A percentile compares a stretch with the other conserved stretches of the same genome.
Evolutionary conservation across 2,329 filamentous ascomycete genomes (phyloP).

Genomic region (Delphinella strobiligena): DNA sequence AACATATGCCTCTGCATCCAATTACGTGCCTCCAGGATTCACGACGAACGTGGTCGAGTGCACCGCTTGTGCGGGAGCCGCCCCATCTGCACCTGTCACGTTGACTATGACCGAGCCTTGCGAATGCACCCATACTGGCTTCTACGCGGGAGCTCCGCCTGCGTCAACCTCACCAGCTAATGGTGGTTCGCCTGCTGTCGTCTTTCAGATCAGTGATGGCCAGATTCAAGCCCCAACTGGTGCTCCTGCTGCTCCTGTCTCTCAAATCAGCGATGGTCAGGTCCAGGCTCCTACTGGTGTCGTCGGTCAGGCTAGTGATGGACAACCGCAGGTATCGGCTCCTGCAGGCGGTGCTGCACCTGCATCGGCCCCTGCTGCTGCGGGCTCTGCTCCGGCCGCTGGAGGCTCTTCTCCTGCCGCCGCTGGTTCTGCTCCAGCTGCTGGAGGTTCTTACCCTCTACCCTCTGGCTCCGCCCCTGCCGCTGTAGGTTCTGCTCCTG

Average conservation of each 20-base stretch:
- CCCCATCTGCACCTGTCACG: slow-evolving; percentile 10
- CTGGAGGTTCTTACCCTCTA: too few species aligned
- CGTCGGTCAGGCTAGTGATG: slow-evolving; percentile 18
- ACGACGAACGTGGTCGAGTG: slow-evolving; percentile 22
- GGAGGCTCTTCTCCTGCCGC: too few species aligned
- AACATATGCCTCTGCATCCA: slow-evolving; percentile 20
- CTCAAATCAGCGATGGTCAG: slow-evolving; percentile 9
- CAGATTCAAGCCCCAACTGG: slow-evolving; percentile 11
- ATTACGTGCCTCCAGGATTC: slow-evolving; percentile 23
- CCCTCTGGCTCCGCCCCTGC: neutral
- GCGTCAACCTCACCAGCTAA: slow-evolving; percentile 11
- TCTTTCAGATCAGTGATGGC: slow-evolving; percentile 12
- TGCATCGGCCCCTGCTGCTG: too few species aligned
- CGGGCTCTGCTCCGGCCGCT: too few species aligned
- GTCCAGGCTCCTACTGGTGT: slow-evolving; percentile 3
- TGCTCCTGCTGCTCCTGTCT: slow-evolving; percentile 4
- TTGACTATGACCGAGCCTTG: slow-evolving; percentile 26
- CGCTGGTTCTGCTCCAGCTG: too few species aligned
- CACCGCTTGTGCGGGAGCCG: slow-evolving; percentile 15
- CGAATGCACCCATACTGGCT: slow-evolving; percentile 19
- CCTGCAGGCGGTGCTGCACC: neutral
- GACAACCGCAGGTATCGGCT: slow-evolving; percentile 17
- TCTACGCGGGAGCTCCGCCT: slow-evolving; percentile 9
- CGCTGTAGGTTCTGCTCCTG: neutral
- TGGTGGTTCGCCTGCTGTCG: neutral